Evolutionary conservation across 352 stramenopile genomes (phyloP), one percentile per base, ranked within the genome.

Genomic region (Pythium coloratum): DNA sequence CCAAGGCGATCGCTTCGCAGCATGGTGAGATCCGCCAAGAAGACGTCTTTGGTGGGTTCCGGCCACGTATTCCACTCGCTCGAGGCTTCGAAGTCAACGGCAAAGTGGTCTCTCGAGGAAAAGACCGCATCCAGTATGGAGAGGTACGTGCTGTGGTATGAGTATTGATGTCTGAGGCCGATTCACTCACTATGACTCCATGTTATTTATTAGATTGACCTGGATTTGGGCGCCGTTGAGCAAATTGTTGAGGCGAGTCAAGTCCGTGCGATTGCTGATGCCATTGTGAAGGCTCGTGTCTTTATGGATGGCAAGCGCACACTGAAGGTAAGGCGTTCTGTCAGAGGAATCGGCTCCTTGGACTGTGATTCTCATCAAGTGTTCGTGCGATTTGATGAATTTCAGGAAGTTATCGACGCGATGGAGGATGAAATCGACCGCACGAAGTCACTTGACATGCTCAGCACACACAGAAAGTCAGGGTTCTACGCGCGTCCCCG

Each of bases 211-310:
- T 50, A 92, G 82, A 71, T 90, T 42, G 88, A 97, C 68, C 78
- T 97, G 62, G 82, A 98, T 61, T 66, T 98, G 64, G 68, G 72
- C 7, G 89, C 77, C 0, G 78, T 98, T 2, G 89, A 97, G 50
- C 92, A 98, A 69, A 85, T 98, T 34, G 90, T 97, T 3, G 92
- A 98, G 64, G 65, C 81, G 1, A 94, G 88, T 40, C 91, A 97
- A 84, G 84, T 94, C 24, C 85, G 86, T 5, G 80, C 87, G 2
- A 96, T 96, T 58, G 83, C 85, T 0, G 84, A 95, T 47, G 76
- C 73, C 30, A 81, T 96, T 50, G 56, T 86, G 33, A 85, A 86
- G 46, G 55, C 71, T 24, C 72, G 77, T 0, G 77, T 59, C 8
- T 82, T 77, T 30, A 92, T 92, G 82, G 76, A 92, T 33, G 82